These are phyloP conservation scores for Fusarium sp. DNA, from an alignment of 2,329 filamentous ascomycete species.

Conservation along the genomic window DNA sequence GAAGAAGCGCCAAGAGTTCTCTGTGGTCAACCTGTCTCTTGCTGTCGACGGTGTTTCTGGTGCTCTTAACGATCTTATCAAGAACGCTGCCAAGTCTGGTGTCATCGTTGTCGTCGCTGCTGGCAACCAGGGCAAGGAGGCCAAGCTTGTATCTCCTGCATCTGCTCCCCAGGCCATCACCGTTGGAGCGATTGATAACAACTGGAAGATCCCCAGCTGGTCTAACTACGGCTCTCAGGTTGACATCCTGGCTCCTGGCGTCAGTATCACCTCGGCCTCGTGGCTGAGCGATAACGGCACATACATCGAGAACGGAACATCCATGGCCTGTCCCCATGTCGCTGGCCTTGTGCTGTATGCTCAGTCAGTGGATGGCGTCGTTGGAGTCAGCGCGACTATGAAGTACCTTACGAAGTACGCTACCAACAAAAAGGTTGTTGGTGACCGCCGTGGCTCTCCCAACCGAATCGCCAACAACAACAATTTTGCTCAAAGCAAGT, in stretches of 20 bases:
- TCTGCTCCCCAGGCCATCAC: slow-evolving; percentile 49
- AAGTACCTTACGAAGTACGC: slow-evolving; percentile 56
- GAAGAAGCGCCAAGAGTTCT: slow-evolving; percentile 53
- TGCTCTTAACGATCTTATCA: slow-evolving; percentile 63
- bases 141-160: slow-evolving; percentile 47
- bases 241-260: slow-evolving; percentile 65
- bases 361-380: slow-evolving; percentile 58
- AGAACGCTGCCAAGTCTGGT: slow-evolving; percentile 58
- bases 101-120: slow-evolving; percentile 66
- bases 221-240: slow-evolving; percentile 63
- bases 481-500: slow-evolving; percentile 36
- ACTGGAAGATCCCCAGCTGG: slow-evolving; percentile 57
- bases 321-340: slow-evolving; percentile 72
- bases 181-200: slow-evolving; percentile 52
- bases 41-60: slow-evolving; percentile 57
- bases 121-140: slow-evolving; percentile 59
- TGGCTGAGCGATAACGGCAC: slow-evolving; percentile 57
- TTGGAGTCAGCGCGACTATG: slow-evolving; percentile 52
- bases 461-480: slow-evolving; percentile 66
- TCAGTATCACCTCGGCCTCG: slow-evolving; percentile 61
- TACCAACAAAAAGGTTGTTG: slow-evolving; percentile 55
- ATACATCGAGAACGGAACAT: slow-evolving; percentile 67
- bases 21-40: slow-evolving; percentile 68
- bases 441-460: slow-evolving; percentile 53
- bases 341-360: slow-evolving; percentile 66